A percentile compares a stretch with the other conserved stretches of the same genome.
These are phyloP conservation scores for Boletus huronensis DNA, from an alignment of 768 basidiomycete species.

Conservation along the genomic window DNA sequence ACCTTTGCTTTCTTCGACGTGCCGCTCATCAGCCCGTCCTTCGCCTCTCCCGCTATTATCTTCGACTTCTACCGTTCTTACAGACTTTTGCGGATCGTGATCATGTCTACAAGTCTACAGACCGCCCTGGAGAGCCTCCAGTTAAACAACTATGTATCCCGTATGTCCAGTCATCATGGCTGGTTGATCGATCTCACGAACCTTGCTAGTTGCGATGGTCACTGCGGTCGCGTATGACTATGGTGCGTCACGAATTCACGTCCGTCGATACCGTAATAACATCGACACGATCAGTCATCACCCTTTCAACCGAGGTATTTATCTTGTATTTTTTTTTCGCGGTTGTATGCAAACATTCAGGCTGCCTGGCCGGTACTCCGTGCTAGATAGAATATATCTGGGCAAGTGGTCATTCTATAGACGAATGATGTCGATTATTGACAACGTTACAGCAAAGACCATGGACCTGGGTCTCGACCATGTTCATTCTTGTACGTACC, in stretches of 20 bases:
- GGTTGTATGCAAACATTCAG: not conserved
- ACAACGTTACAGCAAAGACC: not conserved
- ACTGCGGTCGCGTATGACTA: conserved; percentile 1
- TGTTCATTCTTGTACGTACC: not conserved
- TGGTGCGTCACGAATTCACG: not conserved
- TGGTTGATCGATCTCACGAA: not conserved
- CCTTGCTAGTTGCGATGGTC: not conserved
- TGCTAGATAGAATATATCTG: conserved; percentile 8
- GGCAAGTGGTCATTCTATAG: not conserved
- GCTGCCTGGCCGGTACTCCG: not conserved
- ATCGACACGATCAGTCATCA: not conserved
- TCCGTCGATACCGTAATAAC: not conserved
- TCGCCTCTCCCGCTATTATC: rapidly evolving
- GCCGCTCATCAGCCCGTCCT: not conserved
- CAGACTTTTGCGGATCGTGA: not conserved
- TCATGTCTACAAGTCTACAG: conserved; percentile 2
- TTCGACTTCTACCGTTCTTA: not conserved
- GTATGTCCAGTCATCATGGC: not conserved
- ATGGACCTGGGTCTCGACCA: not conserved
- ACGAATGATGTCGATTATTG: not conserved
- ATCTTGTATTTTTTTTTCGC: not conserved
- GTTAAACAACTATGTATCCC: conserved; percentile 1
- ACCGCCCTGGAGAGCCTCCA: not conserved
- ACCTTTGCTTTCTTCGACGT: not conserved
- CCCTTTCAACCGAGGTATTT: conserved; percentile 5